Percentiles rank a stretch among this genome's conserved stretches.
Conservation (phyloP, 164 flowering plant species). For the Dillenia suffruticosa region DNA sequence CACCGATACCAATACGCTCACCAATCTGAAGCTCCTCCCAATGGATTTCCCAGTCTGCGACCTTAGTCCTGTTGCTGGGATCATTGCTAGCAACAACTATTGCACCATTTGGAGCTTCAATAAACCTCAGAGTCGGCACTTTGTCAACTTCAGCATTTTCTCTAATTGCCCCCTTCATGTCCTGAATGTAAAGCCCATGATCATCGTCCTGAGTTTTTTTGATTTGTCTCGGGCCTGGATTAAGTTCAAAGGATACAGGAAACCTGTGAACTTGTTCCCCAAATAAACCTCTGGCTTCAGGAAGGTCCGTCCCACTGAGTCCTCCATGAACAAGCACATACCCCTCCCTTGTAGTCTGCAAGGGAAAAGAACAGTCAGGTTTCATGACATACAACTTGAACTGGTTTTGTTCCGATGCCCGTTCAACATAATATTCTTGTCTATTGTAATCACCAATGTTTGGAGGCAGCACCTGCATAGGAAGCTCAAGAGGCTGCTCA, state of each 20-base stretch:
- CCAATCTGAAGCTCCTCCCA: slow-evolving; percentile 97
- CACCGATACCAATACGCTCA: slow-evolving; percentile 97
- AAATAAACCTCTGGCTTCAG: slow-evolving; percentile 14
- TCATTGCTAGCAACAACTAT: slow-evolving; percentile 15
- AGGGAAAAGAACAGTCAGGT: slow-evolving; percentile 12
- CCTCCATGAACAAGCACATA: slow-evolving; percentile 20
- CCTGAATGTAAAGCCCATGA: slow-evolving; percentile 16
- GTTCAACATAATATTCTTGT: slow-evolving; percentile 14
- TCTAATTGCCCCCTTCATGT: slow-evolving; percentile 14
- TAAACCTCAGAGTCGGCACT: slow-evolving; percentile 7
- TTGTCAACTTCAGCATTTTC: slow-evolving; percentile 14
- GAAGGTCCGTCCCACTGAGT: slow-evolving; percentile 6
- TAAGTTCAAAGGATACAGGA: slow-evolving; percentile 12
- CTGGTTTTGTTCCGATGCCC: slow-evolving; percentile 9
- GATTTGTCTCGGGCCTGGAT: slow-evolving; percentile 16
- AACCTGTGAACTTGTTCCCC: slow-evolving; percentile 19
- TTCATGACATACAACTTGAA: slow-evolving; percentile 7
- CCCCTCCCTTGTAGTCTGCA: slow-evolving; percentile 26
- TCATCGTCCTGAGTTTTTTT: slow-evolving; percentile 13
- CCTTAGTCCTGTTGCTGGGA: slow-evolving; percentile 37
- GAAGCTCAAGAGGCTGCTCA: slow-evolving; percentile 27
- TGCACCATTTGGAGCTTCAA: slow-evolving; percentile 20
- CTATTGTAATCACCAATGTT: slow-evolving; percentile 10
- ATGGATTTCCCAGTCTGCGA: slow-evolving; percentile 83
- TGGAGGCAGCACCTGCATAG: slow-evolving; percentile 14